Percentiles rank a stretch among this genome's conserved stretches.
These are phyloP conservation scores for Capsicum baccatum DNA, from an alignment of 257 asterid species.

Conservation along the genomic window DNA sequence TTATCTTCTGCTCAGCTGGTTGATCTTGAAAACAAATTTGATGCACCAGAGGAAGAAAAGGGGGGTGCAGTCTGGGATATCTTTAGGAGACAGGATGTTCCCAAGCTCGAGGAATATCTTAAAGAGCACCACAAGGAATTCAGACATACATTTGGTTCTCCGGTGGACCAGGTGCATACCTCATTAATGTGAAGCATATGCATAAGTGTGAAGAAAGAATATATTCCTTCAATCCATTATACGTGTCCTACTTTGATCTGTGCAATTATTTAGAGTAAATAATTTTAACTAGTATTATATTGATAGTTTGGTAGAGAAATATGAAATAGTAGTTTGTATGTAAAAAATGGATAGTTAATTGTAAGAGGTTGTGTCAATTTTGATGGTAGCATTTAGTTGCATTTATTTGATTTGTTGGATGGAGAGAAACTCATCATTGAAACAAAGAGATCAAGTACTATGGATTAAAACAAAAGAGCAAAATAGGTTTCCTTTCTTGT, in stretches of 20 bases:
- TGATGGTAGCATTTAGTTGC: conserved; percentile 19
- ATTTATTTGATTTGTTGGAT: conserved; percentile 9
- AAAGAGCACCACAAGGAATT: conserved; percentile 65
- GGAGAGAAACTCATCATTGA: background rate
- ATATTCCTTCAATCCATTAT: conserved; percentile 7
- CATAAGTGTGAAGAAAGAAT: background rate
- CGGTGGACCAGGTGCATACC: conserved; percentile 51
- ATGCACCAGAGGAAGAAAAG: conserved; percentile 33
- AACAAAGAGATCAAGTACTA: background rate
- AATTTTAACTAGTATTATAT: background rate
- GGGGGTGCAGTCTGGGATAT: conserved; percentile 93
- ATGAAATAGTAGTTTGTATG: background rate
- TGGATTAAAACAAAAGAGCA: conserved; percentile 9
- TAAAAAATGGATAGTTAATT: background rate
- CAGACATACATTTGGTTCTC: conserved; percentile 44
- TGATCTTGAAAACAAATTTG: conserved; percentile 20
- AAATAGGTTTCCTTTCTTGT: background rate
- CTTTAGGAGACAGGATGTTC: conserved; percentile 74
- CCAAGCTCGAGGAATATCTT: conserved; percentile 61
- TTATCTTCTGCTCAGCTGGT: conserved; percentile 24
- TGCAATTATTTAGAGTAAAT: background rate
- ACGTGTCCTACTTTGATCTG: conserved; percentile 1
- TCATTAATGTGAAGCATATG: background rate
- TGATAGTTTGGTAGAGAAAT: background rate
- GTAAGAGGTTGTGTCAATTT: background rate